Conservation (phyloP, 352 stramenopile genomes). For the Globisporangium iwayamae region DNA sequence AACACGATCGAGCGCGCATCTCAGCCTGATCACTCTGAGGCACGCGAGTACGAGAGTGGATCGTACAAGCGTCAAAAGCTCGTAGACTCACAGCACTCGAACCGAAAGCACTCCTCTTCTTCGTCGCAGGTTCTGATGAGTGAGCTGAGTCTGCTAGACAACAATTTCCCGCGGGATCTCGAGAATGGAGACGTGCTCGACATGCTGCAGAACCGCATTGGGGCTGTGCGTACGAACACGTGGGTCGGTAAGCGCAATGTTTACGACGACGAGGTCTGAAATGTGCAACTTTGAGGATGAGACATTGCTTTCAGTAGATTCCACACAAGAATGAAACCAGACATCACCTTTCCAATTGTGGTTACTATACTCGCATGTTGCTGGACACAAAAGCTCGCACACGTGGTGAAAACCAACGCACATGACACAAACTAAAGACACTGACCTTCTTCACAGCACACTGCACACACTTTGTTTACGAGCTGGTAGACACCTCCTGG, state of each 20-base stretch:
- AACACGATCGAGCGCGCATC: slow-evolving; percentile 25
- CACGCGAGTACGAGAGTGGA: not conserved
- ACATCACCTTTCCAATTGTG: not conserved
- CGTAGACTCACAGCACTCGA: not conserved
- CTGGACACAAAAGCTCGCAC: not conserved
- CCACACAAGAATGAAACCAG: not conserved
- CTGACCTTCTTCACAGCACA: not conserved
- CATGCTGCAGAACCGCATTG: slow-evolving; percentile 30
- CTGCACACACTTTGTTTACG: not conserved
- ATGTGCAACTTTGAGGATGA: not conserved
- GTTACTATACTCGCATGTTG: slow-evolving; percentile 4
- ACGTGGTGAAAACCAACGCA: not conserved
- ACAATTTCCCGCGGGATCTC: slow-evolving; percentile 44
- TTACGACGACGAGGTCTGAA: slow-evolving; percentile 82
- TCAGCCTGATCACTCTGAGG: not conserved
- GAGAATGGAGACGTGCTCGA: slow-evolving; percentile 26
- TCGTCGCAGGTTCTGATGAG: slow-evolving; percentile 22
- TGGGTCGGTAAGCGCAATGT: slow-evolving; percentile 64
- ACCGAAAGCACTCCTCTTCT: not conserved
- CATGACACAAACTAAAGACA: not conserved
- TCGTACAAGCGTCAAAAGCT: slow-evolving; percentile 13
- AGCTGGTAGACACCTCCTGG: not conserved
- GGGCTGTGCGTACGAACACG: slow-evolving; percentile 53
- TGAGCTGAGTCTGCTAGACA: slow-evolving; percentile 68
- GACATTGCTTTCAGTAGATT: slow-evolving; percentile 5